Conservation (phyloP, 345 rosid genomes). For the Gossypium bickii region DNA sequence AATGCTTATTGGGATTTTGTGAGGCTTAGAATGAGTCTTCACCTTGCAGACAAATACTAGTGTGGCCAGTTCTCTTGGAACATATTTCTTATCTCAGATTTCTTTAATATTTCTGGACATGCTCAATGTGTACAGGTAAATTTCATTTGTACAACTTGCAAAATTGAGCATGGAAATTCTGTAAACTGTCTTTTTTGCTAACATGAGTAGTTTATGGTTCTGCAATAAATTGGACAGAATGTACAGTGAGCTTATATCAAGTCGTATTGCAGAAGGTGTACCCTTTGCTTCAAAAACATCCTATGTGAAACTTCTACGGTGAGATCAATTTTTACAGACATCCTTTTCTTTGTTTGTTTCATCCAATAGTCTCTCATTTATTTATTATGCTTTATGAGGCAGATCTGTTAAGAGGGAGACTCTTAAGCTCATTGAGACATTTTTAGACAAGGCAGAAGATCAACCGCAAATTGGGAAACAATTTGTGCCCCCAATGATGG, state of each 20-base stretch:
- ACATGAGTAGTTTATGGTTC: slow-evolving; percentile 2
- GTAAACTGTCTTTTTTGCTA: not conserved
- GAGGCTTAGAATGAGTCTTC: not conserved
- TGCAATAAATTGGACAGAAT: slow-evolving; percentile 47
- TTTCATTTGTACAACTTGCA: not conserved
- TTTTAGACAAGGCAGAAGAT: slow-evolving; percentile 97
- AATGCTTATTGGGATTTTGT: not conserved
- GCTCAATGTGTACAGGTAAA: slow-evolving; percentile 95
- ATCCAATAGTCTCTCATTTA: not conserved
- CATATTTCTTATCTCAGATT: slow-evolving; percentile 82
- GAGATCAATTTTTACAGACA: slow-evolving; percentile 18
- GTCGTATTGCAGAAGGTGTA: slow-evolving; percentile 85
- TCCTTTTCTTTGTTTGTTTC: slow-evolving; percentile 6
- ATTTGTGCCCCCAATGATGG: slow-evolving; percentile 99
- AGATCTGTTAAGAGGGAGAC: slow-evolving; percentile 99
- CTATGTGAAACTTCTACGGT: slow-evolving; percentile 88
- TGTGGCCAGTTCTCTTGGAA: slow-evolving; percentile 89
- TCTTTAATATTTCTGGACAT: slow-evolving; percentile 91
- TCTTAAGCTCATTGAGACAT: slow-evolving; percentile 93
- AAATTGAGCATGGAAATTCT: not conserved
- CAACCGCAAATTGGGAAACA: slow-evolving; percentile 96
- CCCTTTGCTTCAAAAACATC: slow-evolving; percentile 88
- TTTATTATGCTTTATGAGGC: slow-evolving; percentile 22
- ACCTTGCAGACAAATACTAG: slow-evolving; percentile 93
- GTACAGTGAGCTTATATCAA: slow-evolving; percentile 99